A percentile compares a stretch with the other conserved stretches of the same genome.
Conservation (phyloP, 2,329 filamentous ascomycete genomes). For the Colletotrichum sp. region DNA sequence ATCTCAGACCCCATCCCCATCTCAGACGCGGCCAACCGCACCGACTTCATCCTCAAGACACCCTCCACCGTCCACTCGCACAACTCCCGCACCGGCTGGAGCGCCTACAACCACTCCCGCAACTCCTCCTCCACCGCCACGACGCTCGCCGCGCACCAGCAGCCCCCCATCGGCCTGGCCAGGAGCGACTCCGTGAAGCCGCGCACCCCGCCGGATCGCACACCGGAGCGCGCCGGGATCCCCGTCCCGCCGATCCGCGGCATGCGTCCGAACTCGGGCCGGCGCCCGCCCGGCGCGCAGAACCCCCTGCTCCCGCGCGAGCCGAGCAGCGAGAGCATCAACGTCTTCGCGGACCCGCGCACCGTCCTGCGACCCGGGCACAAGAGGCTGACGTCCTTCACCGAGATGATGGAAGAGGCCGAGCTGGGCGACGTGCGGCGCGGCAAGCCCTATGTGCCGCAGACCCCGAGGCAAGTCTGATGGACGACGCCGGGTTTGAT, state of each 20-base stretch:
- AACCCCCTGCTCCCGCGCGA: conserved; percentile 39
- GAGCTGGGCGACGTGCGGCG: conserved; percentile 45
- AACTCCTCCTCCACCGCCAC: conserved; percentile 3
- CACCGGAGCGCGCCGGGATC: background rate
- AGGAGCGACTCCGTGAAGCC: conserved; percentile 10
- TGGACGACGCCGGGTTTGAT: background rate
- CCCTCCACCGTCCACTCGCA: conserved; percentile 35
- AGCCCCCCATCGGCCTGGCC: conserved; percentile 6
- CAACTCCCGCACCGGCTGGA: background rate
- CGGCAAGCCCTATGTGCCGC: conserved; percentile 47
- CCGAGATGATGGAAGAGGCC: conserved; percentile 57
- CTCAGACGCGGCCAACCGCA: conserved; percentile 46
- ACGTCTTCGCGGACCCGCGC: conserved; percentile 55
- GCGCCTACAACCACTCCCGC: conserved; percentile 1
- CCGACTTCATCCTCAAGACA: conserved; percentile 57
- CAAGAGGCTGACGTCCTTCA: conserved; percentile 40
- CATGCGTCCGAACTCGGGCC: conserved; percentile 32
- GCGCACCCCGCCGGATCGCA: conserved; percentile 6
- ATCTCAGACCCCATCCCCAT: conserved; percentile 63
- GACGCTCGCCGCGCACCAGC: conserved; percentile 10
- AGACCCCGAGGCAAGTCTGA: background rate
- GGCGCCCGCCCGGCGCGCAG: conserved; percentile 16
- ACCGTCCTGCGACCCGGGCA: conserved; percentile 34
- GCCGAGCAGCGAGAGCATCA: conserved; percentile 54
- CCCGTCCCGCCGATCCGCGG: conserved; percentile 39